Percentiles rank a stretch among this genome's conserved stretches.
These are phyloP conservation scores for Chlorella ohadii DNA, from an alignment of 139 green algal genomes.

Conservation along the genomic window DNA sequence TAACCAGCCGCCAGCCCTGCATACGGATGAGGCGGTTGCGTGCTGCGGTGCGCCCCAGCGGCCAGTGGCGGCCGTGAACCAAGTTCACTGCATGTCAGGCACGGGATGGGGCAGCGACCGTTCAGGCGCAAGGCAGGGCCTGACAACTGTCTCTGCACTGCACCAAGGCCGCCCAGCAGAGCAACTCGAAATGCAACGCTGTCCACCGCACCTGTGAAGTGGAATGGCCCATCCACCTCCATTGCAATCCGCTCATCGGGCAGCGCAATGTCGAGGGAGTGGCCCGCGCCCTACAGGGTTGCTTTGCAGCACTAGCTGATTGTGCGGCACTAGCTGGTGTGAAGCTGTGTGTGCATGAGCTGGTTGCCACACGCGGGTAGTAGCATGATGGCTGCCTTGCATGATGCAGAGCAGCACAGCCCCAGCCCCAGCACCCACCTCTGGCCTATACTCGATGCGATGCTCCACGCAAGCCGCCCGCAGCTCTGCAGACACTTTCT, in stretches of 20 bases:
- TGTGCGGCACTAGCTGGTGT: no score
- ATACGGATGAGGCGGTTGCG: not conserved
- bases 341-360: not conserved
- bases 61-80: not conserved
- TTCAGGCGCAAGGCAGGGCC: no score
- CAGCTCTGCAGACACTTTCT: not conserved
- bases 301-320: no score
- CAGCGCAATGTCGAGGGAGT: slow-evolving; percentile 46
- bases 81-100: not conserved
- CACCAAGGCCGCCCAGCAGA: not conserved
- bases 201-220: slow-evolving; percentile 44
- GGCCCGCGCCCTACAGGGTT: not conserved
- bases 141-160: no score
- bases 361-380: no score
- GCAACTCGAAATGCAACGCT: not conserved
- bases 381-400: no score
- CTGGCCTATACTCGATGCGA: not conserved
- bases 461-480: not conserved
- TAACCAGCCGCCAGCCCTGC: not conserved
- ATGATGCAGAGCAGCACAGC: no score
- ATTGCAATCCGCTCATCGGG: slow-evolving; percentile 40
- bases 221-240: slow-evolving; percentile 57
- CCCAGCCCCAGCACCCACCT: not conserved
- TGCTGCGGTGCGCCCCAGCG: not conserved
- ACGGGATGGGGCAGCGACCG: no score